Evolutionary conservation across 305 asterid genomes (phyloP), one percentile per base, ranked within the genome.

Genomic region (Striga hermonthica): DNA sequence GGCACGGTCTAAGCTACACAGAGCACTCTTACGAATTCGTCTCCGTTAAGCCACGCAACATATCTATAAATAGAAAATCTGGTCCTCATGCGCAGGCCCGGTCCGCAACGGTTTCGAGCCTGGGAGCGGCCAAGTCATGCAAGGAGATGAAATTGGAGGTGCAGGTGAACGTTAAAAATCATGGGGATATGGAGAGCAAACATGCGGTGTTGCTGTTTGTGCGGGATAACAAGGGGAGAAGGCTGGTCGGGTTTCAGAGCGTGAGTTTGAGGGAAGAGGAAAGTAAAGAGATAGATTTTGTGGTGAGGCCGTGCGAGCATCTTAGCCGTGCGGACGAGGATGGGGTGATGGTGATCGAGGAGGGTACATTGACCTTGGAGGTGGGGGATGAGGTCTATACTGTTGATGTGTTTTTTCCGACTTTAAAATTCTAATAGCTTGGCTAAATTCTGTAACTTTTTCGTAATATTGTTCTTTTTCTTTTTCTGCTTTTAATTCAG

Each of bases 1-100:
- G 90, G 8, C 74, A 79, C 53, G 97, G 97, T 43, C 95, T 90
- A 48, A 87, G 95, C 82, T 90, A 87, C 85, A 62, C 86, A 5
- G 79, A 67, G 5, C 82, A 79, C 37, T 63, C 89, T 2, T 80
- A 86, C 69, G 58, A 72, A 66, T 79, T 86, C 67, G 10, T 62
- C 43, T 69, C 81, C 12, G 80, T 71, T 39, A 76, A 80, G 55
- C 75, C 14, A 22, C 64, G 57, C 70, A 72, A 65, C 45, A 64
- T 84, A 56, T 37, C 66, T 43, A 64, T 84, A 1, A 76, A 72
- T 41, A 52, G 56, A 16, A 34, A 10, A 31, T 56, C 60, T 4
- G 62, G 43, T 7, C 14, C 1, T 22, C 31, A 22, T 22, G 31
- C 1, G 31, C 31, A 2, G 4, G 62, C 36, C 12, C 41, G 43